Base-by-base conservation (phyloP, 1,139 yeast species). In the Blastobotrys illinoisensis region DNA sequence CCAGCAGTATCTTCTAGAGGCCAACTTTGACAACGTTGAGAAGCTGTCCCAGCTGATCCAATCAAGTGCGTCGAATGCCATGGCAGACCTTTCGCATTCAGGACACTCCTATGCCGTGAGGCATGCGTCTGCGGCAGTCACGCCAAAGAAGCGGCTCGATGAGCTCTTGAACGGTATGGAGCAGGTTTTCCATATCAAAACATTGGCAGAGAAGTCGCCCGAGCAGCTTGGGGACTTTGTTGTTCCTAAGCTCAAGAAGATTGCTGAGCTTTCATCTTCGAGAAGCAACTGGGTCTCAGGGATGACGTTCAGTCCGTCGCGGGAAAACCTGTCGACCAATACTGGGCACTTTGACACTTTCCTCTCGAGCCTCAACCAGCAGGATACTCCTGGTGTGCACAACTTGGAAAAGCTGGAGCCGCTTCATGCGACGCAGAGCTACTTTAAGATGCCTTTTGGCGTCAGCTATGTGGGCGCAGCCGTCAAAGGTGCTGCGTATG, bases 51-150 rank as follows among this genome's bases (percentile, higher is more conserved):
- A 88, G 1, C 74, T 93, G 60, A 81, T 95, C 48, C 87, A 86
- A 63, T 80, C 85, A 52, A 71, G 85, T 67, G 86, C 88, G 0
- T 86, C 91, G 47, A 91, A 89, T 63, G 89, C 88, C 64, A 75
- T 90, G 62, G 84, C 90, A 63, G 76, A 79, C 9, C 80, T 90
- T 52, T 93, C 97, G 5, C 95, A 91, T 58, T 76, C 86, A 51
- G 99, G 99, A 0, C 98, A 93, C 67, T 76, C 86, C 1, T 91
- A 79, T 71, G 97, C 98, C 1, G 79, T 83, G 61, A 77, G 83
- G 4, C 81, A 75, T 62, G 85, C 96, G 3, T 76, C 81, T 45
- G 79, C 96, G 0, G 79, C 82, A 44, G 72, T 89, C 11, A 81
- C 89, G 0, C 74, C 81, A 0, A 76, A 83, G 16, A 82, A 81